Evolutionary conservation across 164 flowering plant genomes (phyloP).

Genomic region (Euptelea pleiosperma): DNA sequence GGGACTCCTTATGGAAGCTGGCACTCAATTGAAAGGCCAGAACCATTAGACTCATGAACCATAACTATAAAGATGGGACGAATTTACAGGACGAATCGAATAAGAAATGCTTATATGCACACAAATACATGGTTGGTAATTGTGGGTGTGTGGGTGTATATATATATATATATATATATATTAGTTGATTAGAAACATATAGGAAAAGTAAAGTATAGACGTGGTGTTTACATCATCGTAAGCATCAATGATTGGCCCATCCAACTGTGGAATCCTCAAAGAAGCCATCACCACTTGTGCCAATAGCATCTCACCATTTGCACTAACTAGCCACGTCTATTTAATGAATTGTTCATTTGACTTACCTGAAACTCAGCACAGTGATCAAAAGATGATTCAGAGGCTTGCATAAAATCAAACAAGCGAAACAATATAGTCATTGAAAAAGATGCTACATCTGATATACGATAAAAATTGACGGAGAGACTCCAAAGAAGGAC

Average conservation of each 20-base stretch:
- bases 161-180: no score
- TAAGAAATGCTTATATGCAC: no score
- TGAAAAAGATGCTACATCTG: neutral
- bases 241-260: slow-evolving; percentile 80
- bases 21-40: no score
- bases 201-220: slow-evolving; percentile 48
- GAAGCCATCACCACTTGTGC: slow-evolving; percentile 17
- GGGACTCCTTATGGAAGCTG: no score
- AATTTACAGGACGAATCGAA: no score
- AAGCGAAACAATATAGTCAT: neutral
- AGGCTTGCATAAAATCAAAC: neutral
- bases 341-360: slow-evolving; percentile 18
- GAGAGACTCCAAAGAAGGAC: no score
- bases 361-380: slow-evolving; percentile 27
- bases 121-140: no score
- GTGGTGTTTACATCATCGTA: slow-evolving; percentile 72
- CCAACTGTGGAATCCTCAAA: slow-evolving; percentile 64
- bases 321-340: slow-evolving; percentile 10
- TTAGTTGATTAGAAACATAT: no score
- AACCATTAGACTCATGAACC: no score
- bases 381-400: slow-evolving; percentile 2
- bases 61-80: no score
- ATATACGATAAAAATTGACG: neutral
- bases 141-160: no score
- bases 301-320: slow-evolving; percentile 16